Evolutionary conservation across 2,329 filamentous ascomycete genomes (phyloP).

Genomic region (Venturia nashicola): DNA sequence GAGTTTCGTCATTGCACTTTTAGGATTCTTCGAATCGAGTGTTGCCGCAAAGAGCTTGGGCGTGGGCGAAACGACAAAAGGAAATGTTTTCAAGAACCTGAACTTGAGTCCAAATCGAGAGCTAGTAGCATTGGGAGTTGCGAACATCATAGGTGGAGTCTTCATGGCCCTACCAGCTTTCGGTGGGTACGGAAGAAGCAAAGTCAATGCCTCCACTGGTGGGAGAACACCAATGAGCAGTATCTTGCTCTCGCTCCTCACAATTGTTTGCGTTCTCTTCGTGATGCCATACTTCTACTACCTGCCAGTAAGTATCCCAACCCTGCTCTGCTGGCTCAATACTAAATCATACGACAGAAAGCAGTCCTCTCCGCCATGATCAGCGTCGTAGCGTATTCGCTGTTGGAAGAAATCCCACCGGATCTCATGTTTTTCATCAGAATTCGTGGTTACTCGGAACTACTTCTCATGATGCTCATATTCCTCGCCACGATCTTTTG

Average conservation of each 20-base stretch:
- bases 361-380: conserved; percentile 89
- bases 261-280: conserved; percentile 67
- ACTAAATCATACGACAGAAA: conserved; percentile 46
- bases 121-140: conserved; percentile 78
- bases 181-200: conserved; percentile 90
- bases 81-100: conserved; percentile 62
- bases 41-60: conserved; percentile 89
- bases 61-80: conserved; percentile 36
- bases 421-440: conserved; percentile 82
- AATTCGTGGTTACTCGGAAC: conserved; percentile 76
- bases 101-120: conserved; percentile 84
- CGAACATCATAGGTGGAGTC: conserved; percentile 81
- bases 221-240: conserved; percentile 90
- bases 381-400: conserved; percentile 83
- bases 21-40: conserved; percentile 97
- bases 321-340: background rate
- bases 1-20: conserved; percentile 80
- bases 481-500: conserved; percentile 90
- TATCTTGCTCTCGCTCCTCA: conserved; percentile 71
- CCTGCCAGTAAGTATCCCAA: conserved; percentile 59
- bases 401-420: conserved; percentile 90
- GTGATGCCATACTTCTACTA: conserved; percentile 89
- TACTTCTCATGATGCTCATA: conserved; percentile 79
- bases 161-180: conserved; percentile 92
- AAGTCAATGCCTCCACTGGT: conserved; percentile 86